Evolutionary conservation across 75 land plant genomes (phyloP).

Genomic region (Pinus taeda): DNA sequence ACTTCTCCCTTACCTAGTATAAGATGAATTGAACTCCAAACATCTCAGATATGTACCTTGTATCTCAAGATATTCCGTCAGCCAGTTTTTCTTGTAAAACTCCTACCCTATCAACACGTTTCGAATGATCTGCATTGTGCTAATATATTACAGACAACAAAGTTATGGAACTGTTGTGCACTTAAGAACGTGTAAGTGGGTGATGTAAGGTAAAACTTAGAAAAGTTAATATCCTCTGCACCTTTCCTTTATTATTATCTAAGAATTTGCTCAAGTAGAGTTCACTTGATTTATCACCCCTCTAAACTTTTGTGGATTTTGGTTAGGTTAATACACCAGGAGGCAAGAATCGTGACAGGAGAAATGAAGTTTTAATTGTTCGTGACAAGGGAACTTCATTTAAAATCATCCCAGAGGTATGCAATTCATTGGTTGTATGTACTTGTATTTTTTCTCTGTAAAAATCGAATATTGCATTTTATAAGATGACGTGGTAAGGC

Average conservation of each 20-base stretch:
- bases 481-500: no score
- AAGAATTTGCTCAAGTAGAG: not conserved
- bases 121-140: not conserved
- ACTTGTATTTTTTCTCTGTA: not conserved
- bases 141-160: not conserved
- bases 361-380: slow-evolving; percentile 64
- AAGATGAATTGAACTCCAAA: not conserved
- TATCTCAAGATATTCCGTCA: not conserved
- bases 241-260: not conserved
- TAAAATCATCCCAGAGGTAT: slow-evolving; percentile 67
- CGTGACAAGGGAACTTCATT: slow-evolving; percentile 85
- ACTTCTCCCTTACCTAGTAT: not conserved
- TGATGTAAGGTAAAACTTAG: not conserved
- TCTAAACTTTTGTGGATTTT: not conserved
- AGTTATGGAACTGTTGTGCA: not conserved
- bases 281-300: not conserved
- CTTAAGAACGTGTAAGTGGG: not conserved
- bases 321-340: slow-evolving; percentile 68
- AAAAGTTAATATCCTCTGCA: not conserved
- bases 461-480: not conserved
- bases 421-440: not conserved
- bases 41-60: not conserved
- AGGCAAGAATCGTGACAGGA: slow-evolving; percentile 80
- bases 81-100: not conserved
- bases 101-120: not conserved